Evolutionary conservation across 495 filamentous ascomycete genomes (phyloP).

Genomic region (Cercophora scortea): DNA sequence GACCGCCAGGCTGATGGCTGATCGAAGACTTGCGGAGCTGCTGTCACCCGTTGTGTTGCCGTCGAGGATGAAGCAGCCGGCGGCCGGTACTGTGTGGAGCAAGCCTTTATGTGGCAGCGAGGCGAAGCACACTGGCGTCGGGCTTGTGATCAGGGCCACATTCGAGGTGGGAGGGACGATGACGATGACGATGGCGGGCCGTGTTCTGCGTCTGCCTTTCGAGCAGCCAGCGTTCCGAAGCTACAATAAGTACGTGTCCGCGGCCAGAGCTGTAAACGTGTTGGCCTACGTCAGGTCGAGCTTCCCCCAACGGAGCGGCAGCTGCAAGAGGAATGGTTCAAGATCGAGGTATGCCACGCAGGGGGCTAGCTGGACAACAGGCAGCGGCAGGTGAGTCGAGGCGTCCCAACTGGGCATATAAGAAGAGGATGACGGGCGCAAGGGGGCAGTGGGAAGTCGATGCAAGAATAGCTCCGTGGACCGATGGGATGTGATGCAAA

Average conservation of each 20-base stretch:
- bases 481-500: constrained; percentile 30
- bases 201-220: background rate
- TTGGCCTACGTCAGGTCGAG: constrained; percentile 13
- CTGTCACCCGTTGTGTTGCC: constrained; percentile 2
- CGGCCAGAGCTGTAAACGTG: constrained; percentile 8
- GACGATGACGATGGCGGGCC: background rate
- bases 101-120: constrained; percentile 8
- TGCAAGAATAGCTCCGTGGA: constrained; percentile 22
- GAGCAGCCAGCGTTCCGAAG: background rate
- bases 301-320: background rate
- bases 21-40: constrained; percentile 2
- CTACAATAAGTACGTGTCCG: constrained; percentile 16
- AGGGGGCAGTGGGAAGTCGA: constrained; percentile 22
- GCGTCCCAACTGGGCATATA: constrained; percentile 19
- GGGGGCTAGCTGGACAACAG: constrained; percentile 4
- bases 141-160: constrained; percentile 4
- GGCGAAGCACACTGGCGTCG: constrained; percentile 1
- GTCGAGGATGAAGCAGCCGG: background rate
- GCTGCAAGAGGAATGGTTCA: background rate
- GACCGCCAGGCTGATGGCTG: constrained; percentile 25
- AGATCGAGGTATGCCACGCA: constrained; percentile 11
- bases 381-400: constrained; percentile 11
- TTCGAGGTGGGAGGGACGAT: background rate
- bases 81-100: background rate
- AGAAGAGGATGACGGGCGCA: constrained; percentile 18